These are phyloP conservation scores for Camellia granthamiana DNA, from an alignment of 148 eudicot species.

Conservation along the genomic window DNA sequence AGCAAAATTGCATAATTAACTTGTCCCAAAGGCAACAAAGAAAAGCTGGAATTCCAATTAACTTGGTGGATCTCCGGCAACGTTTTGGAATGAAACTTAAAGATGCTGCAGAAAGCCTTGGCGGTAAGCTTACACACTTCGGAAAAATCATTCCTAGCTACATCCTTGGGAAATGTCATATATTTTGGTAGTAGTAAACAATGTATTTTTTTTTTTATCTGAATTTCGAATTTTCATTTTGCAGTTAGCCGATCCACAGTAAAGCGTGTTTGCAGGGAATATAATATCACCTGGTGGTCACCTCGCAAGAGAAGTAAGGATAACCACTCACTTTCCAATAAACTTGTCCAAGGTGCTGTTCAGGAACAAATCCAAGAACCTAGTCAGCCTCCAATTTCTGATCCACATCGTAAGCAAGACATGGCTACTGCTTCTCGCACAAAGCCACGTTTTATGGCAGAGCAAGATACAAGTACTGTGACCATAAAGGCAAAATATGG, in stretches of 20 bases:
- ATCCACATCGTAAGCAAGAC: too few species aligned
- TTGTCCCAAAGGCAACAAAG: too few species aligned
- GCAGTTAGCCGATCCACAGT: background rate
- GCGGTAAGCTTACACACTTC: background rate
- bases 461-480: background rate
- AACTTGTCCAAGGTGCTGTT: background rate
- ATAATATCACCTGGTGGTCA: background rate
- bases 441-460: background rate
- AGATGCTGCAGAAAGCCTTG: conserved; percentile 11
- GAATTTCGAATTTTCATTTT: background rate
- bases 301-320: background rate
- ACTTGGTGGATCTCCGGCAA: background rate
- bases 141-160: background rate
- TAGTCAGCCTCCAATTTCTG: background rate
- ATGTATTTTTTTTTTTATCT: background rate
- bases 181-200: too few species aligned
- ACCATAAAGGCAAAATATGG: background rate
- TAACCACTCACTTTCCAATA: background rate
- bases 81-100: background rate
- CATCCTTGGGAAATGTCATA: background rate
- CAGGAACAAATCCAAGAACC: background rate
- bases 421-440: too few species aligned
- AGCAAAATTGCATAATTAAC: too few species aligned
- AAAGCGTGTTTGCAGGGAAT: background rate
- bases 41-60: background rate